Base-by-base conservation (phyloP, 2,329 filamentous ascomycete genomes). In the Microcyclospora pomicola region DNA sequence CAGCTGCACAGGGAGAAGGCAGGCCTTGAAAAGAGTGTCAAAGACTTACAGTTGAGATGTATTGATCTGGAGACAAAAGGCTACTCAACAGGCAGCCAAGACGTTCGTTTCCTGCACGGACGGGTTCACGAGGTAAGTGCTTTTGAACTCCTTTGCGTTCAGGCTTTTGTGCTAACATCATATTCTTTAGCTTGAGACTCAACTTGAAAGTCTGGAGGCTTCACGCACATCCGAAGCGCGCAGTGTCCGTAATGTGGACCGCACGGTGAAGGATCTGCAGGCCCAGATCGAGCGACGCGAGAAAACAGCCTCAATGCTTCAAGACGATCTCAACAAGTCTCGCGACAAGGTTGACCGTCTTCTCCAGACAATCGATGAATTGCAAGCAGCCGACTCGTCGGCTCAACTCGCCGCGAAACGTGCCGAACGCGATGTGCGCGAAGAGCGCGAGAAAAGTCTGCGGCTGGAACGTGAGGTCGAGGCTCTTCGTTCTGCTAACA, bases 41-140 rank as follows among this genome's bases (percentile, higher is more conserved):
- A 87, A 59, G 88, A 98, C 59, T 71, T 88, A 16, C 88, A 96
- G 61, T 73, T 96, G 37, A 78, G 78, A 54, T 75, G 93, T 39
- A 80, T 98, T 37, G 91, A 96, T 57, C 71, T 96, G 7, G 88
- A 98, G 65, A 96, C 91, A 32, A 96, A 96, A 68, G 86, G 87
- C 37, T 96, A 93, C 63, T 91, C 87, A 14, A 92, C 80, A 47
- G 83, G 83, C 15, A 94, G 87, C 59, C 85, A 94, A 53, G 88
- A 96, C 61, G 84, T 96, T 49, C 82, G 91, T 54, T 96, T 95
- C 66, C 64, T 96, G 53, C 83, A 95, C 62, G 88, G 86, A 55
- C 77, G 88, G 36, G 85, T 98, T 48, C 86, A 95, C 66, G 88
- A 96, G 73, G 87, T 93, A 69, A 72, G 75, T 59, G 24, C 31